These are phyloP conservation scores for Candida sp. DNA, from an alignment of 1,139 yeast genomes.

Conservation along the genomic window DNA sequence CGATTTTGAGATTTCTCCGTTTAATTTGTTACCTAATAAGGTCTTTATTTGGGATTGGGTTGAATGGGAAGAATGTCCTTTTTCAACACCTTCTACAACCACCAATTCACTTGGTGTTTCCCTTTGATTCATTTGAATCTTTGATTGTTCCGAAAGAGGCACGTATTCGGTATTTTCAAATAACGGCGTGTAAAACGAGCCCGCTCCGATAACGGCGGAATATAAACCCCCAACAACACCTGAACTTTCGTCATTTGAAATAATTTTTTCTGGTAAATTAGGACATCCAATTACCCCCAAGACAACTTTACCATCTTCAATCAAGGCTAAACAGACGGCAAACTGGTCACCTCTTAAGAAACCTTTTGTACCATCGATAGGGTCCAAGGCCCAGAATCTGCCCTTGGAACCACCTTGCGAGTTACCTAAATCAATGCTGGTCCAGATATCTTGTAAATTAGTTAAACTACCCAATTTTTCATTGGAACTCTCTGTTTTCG, in stretches of 20 bases:
- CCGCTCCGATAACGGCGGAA: constrained; percentile 71
- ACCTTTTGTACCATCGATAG: constrained; percentile 98
- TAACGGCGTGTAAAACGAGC: constrained; percentile 61
- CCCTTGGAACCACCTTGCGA: constrained; percentile 76
- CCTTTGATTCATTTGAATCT: constrained; percentile 42
- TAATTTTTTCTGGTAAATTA: constrained; percentile 60
- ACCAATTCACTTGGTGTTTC: constrained; percentile 47
- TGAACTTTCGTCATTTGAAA: constrained; percentile 29
- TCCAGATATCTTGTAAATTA: constrained; percentile 48
- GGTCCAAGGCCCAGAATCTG: constrained; percentile 96
- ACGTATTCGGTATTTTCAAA: constrained; percentile 25
- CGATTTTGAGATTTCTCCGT: constrained; percentile 47
- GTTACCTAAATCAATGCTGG: constrained; percentile 74
- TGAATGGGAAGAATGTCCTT: constrained; percentile 90
- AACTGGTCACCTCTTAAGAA: constrained; percentile 94
- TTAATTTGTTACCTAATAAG: constrained; percentile 42
- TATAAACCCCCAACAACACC: constrained; percentile 64
- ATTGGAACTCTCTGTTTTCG: constrained; percentile 19
- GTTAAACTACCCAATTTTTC: constrained; percentile 38
- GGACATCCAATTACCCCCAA: constrained; percentile 98
- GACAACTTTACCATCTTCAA: constrained; percentile 80
- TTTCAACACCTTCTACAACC: constrained; percentile 96
- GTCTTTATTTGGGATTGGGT: constrained; percentile 77
- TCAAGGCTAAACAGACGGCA: constrained; percentile 90
- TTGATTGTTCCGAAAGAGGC: constrained; percentile 36